phyloP scores from a whole-genome alignment of 108 stramenopile species.

The Cyclostephanos tholiformis region DNA sequence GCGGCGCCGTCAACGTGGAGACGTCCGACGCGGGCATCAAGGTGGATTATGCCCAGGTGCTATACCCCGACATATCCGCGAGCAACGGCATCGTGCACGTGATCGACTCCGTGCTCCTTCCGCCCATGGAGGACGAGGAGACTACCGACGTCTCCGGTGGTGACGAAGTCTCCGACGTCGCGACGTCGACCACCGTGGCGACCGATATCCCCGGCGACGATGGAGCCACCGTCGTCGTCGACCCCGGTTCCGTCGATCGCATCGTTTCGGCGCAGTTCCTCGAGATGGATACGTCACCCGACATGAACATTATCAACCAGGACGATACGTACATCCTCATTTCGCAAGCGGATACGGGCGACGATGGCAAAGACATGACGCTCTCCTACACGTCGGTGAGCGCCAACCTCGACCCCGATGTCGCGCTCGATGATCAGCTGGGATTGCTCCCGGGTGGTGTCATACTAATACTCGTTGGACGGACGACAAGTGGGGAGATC shows the following conservation, averaged over 20 bases:
- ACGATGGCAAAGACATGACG: neutral
- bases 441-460: slow-evolving; percentile 40
- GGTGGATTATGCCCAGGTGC: slow-evolving; percentile 20
- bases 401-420: slow-evolving; percentile 30
- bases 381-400: slow-evolving; percentile 38
- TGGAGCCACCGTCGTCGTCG: neutral
- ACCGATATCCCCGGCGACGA: neutral
- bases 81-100: slow-evolving; percentile 53
- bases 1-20: slow-evolving; percentile 1
- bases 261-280: slow-evolving; percentile 49
- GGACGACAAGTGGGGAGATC: slow-evolving; percentile 32
- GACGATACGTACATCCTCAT: slow-evolving; percentile 38
- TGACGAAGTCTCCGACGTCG: too few species aligned
- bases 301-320: slow-evolving; percentile 51
- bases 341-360: too few species aligned
- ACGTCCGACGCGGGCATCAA: neutral
- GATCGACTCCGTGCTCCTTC: slow-evolving; percentile 43
- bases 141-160: too few species aligned
- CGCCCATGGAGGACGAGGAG: neutral
- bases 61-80: slow-evolving; percentile 33
- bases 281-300: slow-evolving; percentile 41
- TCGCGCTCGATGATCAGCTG: slow-evolving; percentile 42
- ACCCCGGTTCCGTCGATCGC: slow-evolving; percentile 5
- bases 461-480: slow-evolving; percentile 32
- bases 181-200: neutral